A percentile compares a stretch with the other conserved stretches of the same genome.
Evolutionary conservation across 148 eudicot species (phyloP).

Genomic region (Chenopodium berlandieri): DNA sequence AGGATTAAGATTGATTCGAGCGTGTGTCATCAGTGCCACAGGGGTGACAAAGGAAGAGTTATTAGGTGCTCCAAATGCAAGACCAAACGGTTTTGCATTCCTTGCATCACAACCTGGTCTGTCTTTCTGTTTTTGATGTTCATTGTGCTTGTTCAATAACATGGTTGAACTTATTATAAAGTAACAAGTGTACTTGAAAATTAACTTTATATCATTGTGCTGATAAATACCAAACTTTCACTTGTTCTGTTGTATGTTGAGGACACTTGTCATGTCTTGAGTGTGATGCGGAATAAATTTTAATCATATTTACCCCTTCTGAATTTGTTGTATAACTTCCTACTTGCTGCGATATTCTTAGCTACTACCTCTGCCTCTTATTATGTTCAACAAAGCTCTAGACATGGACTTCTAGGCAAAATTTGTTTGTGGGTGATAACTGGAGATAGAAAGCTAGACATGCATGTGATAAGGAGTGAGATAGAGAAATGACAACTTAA

Average conservation of each 20-base stretch:
- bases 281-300: background rate
- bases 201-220: background rate
- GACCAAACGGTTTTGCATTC: constrained; percentile 43
- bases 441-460: too few species aligned
- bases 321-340: background rate
- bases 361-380: background rate
- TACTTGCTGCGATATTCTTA: background rate
- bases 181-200: background rate
- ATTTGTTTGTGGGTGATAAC: too few species aligned
- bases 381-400: background rate
- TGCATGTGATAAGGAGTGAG: too few species aligned
- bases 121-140: background rate
- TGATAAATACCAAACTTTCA: background rate
- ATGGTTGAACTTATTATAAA: background rate
- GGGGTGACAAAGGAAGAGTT: constrained; percentile 50
- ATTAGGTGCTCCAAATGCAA: constrained; percentile 47
- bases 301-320: background rate
- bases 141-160: background rate
- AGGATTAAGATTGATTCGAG: constrained; percentile 35
- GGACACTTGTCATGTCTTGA: background rate
- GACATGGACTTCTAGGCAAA: too few species aligned
- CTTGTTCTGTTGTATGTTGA: background rate
- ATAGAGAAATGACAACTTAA: too few species aligned
- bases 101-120: constrained; percentile 46
- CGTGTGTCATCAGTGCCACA: constrained; percentile 63